Percentiles rank a stretch among this genome's conserved stretches.
Evolutionary conservation across 805 yeast genomes (phyloP).

Genomic region (Metschnikowia bowlesiae): DNA sequence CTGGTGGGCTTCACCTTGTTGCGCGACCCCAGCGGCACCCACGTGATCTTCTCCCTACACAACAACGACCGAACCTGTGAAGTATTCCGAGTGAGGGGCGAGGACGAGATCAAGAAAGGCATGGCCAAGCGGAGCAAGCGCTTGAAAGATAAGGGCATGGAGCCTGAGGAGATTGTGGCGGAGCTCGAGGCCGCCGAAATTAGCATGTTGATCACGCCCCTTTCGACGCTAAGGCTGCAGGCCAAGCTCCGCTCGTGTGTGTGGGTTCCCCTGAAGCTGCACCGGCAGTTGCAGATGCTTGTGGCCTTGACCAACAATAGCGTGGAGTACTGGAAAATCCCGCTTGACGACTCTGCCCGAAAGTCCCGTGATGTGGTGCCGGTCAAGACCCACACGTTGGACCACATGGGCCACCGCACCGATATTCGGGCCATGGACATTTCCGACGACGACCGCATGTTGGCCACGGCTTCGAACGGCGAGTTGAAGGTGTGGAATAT

Average conservation of each 20-base stretch:
- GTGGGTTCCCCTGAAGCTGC: conserved; percentile 50
- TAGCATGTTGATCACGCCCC: conserved; percentile 61
- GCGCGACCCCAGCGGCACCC: conserved; percentile 25
- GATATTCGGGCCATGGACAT: conserved; percentile 83
- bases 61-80: conserved; percentile 81
- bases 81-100: conserved; percentile 68
- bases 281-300: conserved; percentile 54
- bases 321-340: conserved; percentile 61
- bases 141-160: conserved; percentile 63
- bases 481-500: conserved; percentile 85
- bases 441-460: conserved; percentile 71
- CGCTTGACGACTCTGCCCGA: conserved; percentile 51
- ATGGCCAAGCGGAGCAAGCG: conserved; percentile 73
- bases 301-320: conserved; percentile 69
- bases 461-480: conserved; percentile 91
- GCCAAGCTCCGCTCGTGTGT: conserved; percentile 60
- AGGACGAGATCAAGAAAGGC: conserved; percentile 76
- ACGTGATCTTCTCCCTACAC: conserved; percentile 61
- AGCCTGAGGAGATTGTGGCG: conserved; percentile 51
- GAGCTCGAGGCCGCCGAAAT: conserved; percentile 43
- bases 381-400: conserved; percentile 54
- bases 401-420: conserved; percentile 80
- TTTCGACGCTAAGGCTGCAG: conserved; percentile 59
- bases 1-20: conserved; percentile 47
- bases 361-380: conserved; percentile 40